A percentile compares a stretch with the other conserved stretches of the same genome.
These are phyloP conservation scores for Bryoerythrophyllum caledonicum DNA, from an alignment of 225 moss, liverwort and hornwort species.

Conservation along the genomic window DNA sequence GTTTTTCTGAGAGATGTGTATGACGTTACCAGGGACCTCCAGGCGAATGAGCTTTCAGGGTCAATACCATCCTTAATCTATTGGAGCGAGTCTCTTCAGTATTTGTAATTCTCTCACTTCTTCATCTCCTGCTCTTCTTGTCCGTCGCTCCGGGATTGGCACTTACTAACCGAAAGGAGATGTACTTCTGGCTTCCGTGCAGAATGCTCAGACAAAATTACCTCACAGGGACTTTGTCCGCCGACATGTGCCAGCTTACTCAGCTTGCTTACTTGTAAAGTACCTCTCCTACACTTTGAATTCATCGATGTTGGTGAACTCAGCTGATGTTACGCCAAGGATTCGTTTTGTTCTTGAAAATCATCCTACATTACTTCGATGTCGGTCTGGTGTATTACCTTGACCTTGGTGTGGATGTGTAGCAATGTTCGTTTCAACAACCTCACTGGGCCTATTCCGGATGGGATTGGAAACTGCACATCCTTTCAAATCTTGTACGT, in stretches of 20 bases:
- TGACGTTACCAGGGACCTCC: slow-evolving; percentile 38
- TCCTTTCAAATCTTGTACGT: slow-evolving; percentile 59
- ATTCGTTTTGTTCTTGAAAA: background rate
- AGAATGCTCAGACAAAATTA: slow-evolving; percentile 57
- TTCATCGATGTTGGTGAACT: background rate
- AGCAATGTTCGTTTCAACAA: slow-evolving; percentile 60
- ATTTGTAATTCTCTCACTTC: slow-evolving; percentile 32
- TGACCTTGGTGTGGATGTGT: slow-evolving; percentile 22
- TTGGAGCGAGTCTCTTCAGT: slow-evolving; percentile 62
- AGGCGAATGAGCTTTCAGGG: slow-evolving; percentile 56
- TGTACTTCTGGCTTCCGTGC: slow-evolving; percentile 16
- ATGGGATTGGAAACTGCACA: slow-evolving; percentile 63
- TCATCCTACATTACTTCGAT: background rate
- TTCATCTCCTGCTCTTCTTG: background rate
- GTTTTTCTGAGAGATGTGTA: background rate
- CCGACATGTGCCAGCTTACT: slow-evolving; percentile 62
- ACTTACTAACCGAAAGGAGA: background rate
- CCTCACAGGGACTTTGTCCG: slow-evolving; percentile 51
- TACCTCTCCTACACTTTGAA: background rate
- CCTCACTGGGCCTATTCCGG: slow-evolving; percentile 55
- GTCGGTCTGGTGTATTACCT: slow-evolving; percentile 1
- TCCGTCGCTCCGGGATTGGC: background rate
- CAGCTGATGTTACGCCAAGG: background rate
- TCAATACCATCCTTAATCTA: slow-evolving; percentile 54
- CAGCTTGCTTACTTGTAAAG: slow-evolving; percentile 60